phyloP scores from a whole-genome alignment of 129 eudicot genomes.

The Arctium minus region DNA sequence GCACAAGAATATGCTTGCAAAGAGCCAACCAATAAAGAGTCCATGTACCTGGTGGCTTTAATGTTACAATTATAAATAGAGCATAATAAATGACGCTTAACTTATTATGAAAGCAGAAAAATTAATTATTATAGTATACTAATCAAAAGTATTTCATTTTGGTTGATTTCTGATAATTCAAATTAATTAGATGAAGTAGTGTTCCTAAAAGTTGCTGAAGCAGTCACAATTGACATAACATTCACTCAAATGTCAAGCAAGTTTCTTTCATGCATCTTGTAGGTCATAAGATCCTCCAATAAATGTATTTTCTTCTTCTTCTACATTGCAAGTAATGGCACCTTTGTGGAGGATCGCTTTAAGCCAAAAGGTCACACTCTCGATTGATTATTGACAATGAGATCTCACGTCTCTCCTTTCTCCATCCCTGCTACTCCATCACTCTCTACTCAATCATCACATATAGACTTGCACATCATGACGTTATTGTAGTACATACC shows the following conservation, averaged over 20 bases:
- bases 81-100: background rate
- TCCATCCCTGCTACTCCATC: background rate
- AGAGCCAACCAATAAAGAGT: conserved; percentile 1
- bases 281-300: too few species aligned
- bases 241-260: background rate
- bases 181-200: background rate
- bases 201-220: background rate
- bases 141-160: background rate
- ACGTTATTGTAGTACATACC: background rate
- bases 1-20: background rate
- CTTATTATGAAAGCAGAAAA: background rate
- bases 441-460: background rate
- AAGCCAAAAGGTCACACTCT: too few species aligned
- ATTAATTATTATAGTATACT: background rate
- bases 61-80: background rate
- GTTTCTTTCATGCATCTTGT: background rate
- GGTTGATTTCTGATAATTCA: background rate
- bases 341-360: too few species aligned
- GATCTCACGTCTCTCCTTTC: background rate
- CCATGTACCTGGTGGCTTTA: background rate
- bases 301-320: too few species aligned
- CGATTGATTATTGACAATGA: background rate
- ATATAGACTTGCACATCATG: background rate
- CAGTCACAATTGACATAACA: background rate
- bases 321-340: too few species aligned